A percentile compares a stretch with the other conserved stretches of the same genome.
Conservation (phyloP, 73 alveolate genomes). For the Halteria grandinella region DNA sequence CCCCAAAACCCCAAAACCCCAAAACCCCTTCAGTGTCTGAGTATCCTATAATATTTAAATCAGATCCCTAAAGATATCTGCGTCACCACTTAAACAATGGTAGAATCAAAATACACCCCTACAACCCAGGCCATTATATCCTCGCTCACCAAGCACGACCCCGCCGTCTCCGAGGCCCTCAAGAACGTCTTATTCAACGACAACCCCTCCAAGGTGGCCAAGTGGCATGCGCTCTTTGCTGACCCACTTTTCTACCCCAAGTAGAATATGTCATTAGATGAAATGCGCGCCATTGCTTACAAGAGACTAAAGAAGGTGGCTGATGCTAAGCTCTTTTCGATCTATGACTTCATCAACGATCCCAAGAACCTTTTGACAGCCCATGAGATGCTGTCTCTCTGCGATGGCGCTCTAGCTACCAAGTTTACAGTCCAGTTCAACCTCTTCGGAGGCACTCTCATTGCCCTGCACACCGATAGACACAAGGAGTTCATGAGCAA, state of each 20-base stretch:
- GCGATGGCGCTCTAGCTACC: conserved; percentile 63
- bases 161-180: not conserved
- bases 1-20: too few species aligned
- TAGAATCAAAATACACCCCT: too few species aligned
- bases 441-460: conserved; percentile 67
- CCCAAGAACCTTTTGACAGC: conserved; percentile 59
- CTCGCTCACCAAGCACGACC: too few species aligned
- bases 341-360: conserved; percentile 53
- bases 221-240: conserved; percentile 37
- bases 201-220: conserved; percentile 16
- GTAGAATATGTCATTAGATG: conserved; percentile 39
- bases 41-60: too few species aligned
- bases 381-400: conserved; percentile 60
- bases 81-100: too few species aligned
- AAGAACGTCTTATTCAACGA: conserved; percentile 22
- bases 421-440: conserved; percentile 68
- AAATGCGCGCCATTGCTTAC: conserved; percentile 35
- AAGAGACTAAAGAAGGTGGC: conserved; percentile 50
- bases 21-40: too few species aligned
- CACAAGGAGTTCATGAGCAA: conserved; percentile 19
- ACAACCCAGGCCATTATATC: too few species aligned
- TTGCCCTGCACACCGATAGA: conserved; percentile 43
- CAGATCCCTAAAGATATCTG: too few species aligned
- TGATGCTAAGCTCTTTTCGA: conserved; percentile 36
- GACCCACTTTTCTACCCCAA: conserved; percentile 57